phyloP scores from a whole-genome alignment of 1,284 basidiomycete genomes.

The Trichosporon asahii region DNA sequence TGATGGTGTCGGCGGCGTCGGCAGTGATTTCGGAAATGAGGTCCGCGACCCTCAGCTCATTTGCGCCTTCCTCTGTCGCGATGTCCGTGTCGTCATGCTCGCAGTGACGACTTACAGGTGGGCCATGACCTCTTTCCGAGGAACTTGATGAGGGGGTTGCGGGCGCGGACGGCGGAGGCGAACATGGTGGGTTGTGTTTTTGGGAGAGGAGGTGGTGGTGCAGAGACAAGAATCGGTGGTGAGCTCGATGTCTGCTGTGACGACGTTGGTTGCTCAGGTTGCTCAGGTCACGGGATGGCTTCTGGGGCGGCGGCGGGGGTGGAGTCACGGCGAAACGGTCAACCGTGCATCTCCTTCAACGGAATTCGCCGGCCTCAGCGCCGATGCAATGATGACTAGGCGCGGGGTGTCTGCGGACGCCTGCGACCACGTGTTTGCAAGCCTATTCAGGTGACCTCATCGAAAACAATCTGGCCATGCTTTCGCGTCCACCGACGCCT shows the following conservation, averaged over 20 bases:
- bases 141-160: slow-evolving; percentile 71
- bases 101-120: slow-evolving; percentile 53
- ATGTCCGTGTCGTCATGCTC: background rate
- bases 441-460: slow-evolving; percentile 4
- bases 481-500: background rate
- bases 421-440: background rate
- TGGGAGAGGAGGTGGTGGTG: slow-evolving; percentile 1
- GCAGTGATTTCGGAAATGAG: background rate
- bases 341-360: background rate
- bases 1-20: background rate
- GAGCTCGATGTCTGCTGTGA: background rate
- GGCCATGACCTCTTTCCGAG: slow-evolving; percentile 65
- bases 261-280: background rate
- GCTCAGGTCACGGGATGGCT: background rate
- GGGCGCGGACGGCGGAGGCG: slow-evolving; percentile 31
- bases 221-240: background rate
- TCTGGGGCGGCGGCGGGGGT: background rate
- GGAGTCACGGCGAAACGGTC: slow-evolving; percentile 8
- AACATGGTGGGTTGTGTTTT: slow-evolving; percentile 31
- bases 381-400: background rate
- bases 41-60: background rate
- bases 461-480: background rate
- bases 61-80: background rate
- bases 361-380: slow-evolving; percentile 7
- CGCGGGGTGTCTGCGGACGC: background rate